phyloP scores from a whole-genome alignment of 2,329 filamentous ascomycete genomes.

The Pseudomassariella vexata region DNA sequence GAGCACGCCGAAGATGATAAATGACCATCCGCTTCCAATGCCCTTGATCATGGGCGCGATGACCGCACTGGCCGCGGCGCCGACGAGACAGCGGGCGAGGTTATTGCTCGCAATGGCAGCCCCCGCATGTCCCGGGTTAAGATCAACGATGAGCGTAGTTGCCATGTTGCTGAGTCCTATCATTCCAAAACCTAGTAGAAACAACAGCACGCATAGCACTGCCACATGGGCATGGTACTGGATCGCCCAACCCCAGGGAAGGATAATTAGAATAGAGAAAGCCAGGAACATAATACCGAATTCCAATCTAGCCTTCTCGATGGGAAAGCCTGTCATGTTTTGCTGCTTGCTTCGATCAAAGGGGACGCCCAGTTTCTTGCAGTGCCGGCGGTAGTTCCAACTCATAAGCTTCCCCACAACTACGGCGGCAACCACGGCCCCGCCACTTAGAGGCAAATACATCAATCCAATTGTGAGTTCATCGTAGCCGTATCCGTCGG shows the following conservation, averaged over 20 bases:
- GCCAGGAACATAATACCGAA: constrained; percentile 33
- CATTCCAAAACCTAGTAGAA: constrained; percentile 26
- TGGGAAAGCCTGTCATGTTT: constrained; percentile 25
- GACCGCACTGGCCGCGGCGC: constrained; percentile 34
- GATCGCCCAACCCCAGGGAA: constrained; percentile 31
- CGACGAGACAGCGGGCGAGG: constrained; percentile 35
- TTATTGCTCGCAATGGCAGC: constrained; percentile 40
- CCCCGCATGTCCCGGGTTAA: constrained; percentile 34
- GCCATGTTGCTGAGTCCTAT: constrained; percentile 37
- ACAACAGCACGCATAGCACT: constrained; percentile 27
- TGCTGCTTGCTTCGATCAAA: constrained; percentile 39
- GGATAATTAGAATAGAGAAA: constrained; percentile 32
- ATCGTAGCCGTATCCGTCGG: constrained; percentile 45
- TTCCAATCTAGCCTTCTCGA: constrained; percentile 28
- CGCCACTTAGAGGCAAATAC: constrained; percentile 30
- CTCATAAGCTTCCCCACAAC: constrained; percentile 46
- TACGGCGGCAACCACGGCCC: constrained; percentile 26
- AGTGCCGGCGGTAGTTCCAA: constrained; percentile 53
- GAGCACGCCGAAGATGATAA: constrained; percentile 28
- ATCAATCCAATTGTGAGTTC: constrained; percentile 39
- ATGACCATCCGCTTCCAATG: constrained; percentile 36
- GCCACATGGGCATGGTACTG: constrained; percentile 24
- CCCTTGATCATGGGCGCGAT: constrained; percentile 35
- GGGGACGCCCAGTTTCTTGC: constrained; percentile 39
- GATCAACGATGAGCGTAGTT: constrained; percentile 37